Base-by-base conservation (phyloP, 2,329 filamentous ascomycete species). In the Fusarium sp. region DNA sequence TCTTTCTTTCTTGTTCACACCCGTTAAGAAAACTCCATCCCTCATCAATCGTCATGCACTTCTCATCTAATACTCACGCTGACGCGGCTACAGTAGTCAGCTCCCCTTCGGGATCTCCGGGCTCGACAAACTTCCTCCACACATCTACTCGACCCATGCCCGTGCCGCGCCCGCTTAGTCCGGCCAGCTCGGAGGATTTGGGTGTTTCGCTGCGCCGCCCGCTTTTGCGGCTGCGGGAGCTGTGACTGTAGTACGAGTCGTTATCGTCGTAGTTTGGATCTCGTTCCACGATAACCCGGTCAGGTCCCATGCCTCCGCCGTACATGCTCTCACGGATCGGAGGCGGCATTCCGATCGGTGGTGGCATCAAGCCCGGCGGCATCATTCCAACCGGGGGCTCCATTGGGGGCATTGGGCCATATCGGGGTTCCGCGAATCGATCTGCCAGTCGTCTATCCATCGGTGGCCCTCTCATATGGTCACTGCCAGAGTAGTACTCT, bases 401-500 rank as follows among this genome's bases (percentile, higher is more conserved):
- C 70, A 77, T 73, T 11, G 52, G 65, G 5, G 72, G 69, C 70
- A 73, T 68, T n/a, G 74, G 58, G 6, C 69, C 72, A 22, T 79
- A 81, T 22, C 85, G 84, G 63, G 80, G 81, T 61, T 88, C 88
- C 20, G 86, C 82, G 69, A 89, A 86, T 11, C 88, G 84, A 45
- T 87, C 86, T 5, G 87, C 88, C 11, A 88, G 82, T 25, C 88
- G 85, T 52, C 85, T 84, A 65, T 89, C 87, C 77, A 87, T 82
- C 5, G 87, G 87, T 20, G 79, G 77, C 14, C 83, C 85, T 54
- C 87, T 83, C 10, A 83, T 83, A 35, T 84, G 83, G 64, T 81
- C 85, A n/a, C 84, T 83, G 2, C 84, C 84, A 1, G 82, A 78
- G 40, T 86, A 82, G 73, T 89, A 89, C 64, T 86, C 84, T 11